phyloP scores from a whole-genome alignment of 768 basidiomycete species.

The Strobilomyces echinocephalus region DNA sequence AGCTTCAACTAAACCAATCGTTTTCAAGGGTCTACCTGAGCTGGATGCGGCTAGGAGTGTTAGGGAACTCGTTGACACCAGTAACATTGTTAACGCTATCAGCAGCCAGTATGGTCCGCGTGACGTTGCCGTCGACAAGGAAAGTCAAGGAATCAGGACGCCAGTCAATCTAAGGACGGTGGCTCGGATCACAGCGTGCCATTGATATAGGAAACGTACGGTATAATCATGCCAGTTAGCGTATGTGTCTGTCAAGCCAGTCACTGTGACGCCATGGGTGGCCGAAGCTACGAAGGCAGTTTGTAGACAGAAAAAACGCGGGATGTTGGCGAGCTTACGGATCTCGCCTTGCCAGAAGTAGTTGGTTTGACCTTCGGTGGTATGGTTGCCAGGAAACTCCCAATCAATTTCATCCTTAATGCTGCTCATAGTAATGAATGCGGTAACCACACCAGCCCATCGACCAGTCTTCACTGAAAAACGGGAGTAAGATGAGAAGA shows the following conservation, averaged over 20 bases:
- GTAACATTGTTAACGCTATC: constrained; percentile 47
- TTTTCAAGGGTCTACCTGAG: constrained; percentile 48
- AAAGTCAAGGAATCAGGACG: constrained; percentile 61
- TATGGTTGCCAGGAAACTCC: constrained; percentile 69
- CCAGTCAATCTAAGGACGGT: constrained; percentile 66
- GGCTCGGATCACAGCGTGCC: not conserved
- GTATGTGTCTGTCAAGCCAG: constrained; percentile 58
- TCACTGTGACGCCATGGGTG: constrained; percentile 47
- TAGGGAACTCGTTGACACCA: constrained; percentile 65
- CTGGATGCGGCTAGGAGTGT: constrained; percentile 76
- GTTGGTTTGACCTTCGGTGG: constrained; percentile 70
- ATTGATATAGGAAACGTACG: constrained; percentile 36
- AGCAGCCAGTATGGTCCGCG: constrained; percentile 61
- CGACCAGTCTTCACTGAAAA: constrained; percentile 67
- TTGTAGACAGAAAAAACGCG: not conserved
- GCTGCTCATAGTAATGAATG: constrained; percentile 81
- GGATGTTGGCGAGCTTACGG: constrained; percentile 38
- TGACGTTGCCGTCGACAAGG: constrained; percentile 63
- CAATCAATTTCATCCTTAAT: constrained; percentile 86
- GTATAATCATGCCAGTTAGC: constrained; percentile 72
- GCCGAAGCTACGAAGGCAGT: constrained; percentile 32
- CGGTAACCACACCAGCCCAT: constrained; percentile 79
- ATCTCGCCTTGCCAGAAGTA: constrained; percentile 74
- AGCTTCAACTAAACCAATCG: not conserved
- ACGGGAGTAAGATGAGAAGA: not conserved